Percentiles rank a stretch among this genome's conserved stretches.
Evolutionary conservation across 306 rosid genomes (phyloP).

Genomic region (Cicer yamashitae): DNA sequence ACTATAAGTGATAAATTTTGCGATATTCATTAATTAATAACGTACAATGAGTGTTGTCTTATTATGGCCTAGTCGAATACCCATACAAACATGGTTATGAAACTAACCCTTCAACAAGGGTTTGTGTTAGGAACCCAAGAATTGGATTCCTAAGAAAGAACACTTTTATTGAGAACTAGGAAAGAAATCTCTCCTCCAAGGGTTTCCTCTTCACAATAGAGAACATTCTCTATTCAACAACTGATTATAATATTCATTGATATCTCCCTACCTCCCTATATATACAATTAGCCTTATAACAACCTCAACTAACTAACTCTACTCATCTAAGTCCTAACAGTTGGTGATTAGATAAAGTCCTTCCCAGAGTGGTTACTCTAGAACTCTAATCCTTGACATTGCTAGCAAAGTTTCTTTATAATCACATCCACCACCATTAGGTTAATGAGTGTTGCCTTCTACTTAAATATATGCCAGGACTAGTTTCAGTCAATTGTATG

Average conservation of each 20-base stretch:
- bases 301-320: too few relatives aligned
- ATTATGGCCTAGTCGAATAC: not conserved
- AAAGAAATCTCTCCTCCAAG: too few relatives aligned
- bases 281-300: too few relatives aligned
- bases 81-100: not conserved
- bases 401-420: not conserved
- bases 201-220: too few relatives aligned
- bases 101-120: not conserved
- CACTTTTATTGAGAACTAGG: too few relatives aligned
- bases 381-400: slow-evolving; percentile 1
- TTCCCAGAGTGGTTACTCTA: not conserved
- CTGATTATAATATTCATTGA: too few relatives aligned
- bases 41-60: not conserved
- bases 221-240: too few relatives aligned
- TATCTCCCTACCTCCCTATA: too few relatives aligned
- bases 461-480: not conserved
- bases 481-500: slow-evolving; percentile 16
- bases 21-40: not conserved
- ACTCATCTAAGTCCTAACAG: not conserved
- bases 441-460: not conserved
- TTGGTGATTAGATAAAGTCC: not conserved
- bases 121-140: too few relatives aligned
- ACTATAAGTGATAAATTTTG: not conserved
- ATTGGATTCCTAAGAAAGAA: too few relatives aligned
- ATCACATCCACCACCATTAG: not conserved